A percentile compares a stretch with the other conserved stretches of the same genome.
Conservation (phyloP, 2,329 filamentous ascomycete genomes). For the Basipetospora chlamydospora region DNA sequence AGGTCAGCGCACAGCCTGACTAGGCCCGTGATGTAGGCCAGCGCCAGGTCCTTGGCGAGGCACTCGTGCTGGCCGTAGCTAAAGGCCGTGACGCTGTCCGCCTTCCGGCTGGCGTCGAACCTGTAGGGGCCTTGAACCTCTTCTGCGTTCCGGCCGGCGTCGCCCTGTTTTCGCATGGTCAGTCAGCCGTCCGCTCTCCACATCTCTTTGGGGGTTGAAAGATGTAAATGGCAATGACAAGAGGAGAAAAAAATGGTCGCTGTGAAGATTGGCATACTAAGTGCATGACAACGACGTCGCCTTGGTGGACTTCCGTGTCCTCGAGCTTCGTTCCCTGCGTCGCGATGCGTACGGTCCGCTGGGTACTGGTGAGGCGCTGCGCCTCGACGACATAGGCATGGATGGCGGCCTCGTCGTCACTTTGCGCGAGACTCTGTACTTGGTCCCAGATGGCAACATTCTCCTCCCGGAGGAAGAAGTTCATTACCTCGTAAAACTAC, state of each 20-base stretch:
- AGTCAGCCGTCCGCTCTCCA: neutral
- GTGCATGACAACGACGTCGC: slow-evolving; percentile 24
- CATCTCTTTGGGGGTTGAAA: slow-evolving; percentile 8
- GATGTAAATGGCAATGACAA: neutral
- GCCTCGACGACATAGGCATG: slow-evolving; percentile 25
- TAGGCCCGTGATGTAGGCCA: slow-evolving; percentile 25
- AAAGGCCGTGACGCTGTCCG: slow-evolving; percentile 24
- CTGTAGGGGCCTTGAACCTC: slow-evolving; percentile 21
- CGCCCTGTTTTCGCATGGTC: slow-evolving; percentile 17
- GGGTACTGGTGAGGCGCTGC: slow-evolving; percentile 23
- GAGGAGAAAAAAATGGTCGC: neutral
- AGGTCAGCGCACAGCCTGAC: slow-evolving; percentile 27
- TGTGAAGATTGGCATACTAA: slow-evolving; percentile 18
- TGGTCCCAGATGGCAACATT: slow-evolving; percentile 26
- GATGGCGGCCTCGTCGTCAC: slow-evolving; percentile 18
- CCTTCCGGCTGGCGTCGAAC: slow-evolving; percentile 27
- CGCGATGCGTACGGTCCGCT: slow-evolving; percentile 23
- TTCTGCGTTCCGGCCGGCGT: slow-evolving; percentile 21
- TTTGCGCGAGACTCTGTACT: slow-evolving; percentile 23
- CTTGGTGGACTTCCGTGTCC: slow-evolving; percentile 23
- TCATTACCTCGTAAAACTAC: slow-evolving; percentile 28
- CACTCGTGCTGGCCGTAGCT: slow-evolving; percentile 33
- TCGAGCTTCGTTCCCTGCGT: slow-evolving; percentile 20
- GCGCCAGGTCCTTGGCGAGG: slow-evolving; percentile 24
- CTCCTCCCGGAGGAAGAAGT: slow-evolving; percentile 25